phyloP scores from a whole-genome alignment of 1,284 basidiomycete species.

The Mycosarcoma maydis region DNA sequence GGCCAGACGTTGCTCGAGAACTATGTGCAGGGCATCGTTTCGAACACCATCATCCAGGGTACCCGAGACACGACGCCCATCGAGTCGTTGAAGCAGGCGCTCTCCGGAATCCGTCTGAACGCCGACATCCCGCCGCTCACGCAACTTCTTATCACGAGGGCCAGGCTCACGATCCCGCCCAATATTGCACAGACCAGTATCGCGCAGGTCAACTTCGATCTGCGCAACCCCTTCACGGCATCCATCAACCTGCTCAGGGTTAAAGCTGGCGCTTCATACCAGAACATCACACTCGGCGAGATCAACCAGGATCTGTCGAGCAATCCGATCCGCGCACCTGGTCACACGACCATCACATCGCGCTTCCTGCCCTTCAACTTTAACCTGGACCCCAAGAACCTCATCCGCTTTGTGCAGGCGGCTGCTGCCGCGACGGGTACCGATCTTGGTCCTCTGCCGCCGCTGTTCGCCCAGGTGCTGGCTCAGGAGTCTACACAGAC shows the following conservation, averaged over 20 bases:
- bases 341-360: constrained; percentile 75
- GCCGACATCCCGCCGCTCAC: constrained; percentile 77
- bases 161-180: constrained; percentile 63
- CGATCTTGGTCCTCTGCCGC: constrained; percentile 75
- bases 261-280: constrained; percentile 71
- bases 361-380: constrained; percentile 74
- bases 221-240: constrained; percentile 80
- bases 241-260: constrained; percentile 76
- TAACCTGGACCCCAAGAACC: constrained; percentile 74
- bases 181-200: constrained; percentile 62
- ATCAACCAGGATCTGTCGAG: constrained; percentile 71
- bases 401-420: constrained; percentile 73
- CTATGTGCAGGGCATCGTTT: constrained; percentile 76
- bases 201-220: constrained; percentile 61
- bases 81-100: constrained; percentile 74
- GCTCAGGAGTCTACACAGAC: constrained; percentile 74
- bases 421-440: constrained; percentile 73
- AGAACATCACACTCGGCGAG: constrained; percentile 67
- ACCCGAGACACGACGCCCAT: constrained; percentile 74
- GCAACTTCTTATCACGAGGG: constrained; percentile 73
- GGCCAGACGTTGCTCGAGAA: constrained; percentile 76
- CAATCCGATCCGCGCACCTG: constrained; percentile 74
- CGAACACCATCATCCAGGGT: constrained; percentile 74
- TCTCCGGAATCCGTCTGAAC: constrained; percentile 74
- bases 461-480: constrained; percentile 73